These are phyloP conservation scores for Mrakia blollopis DNA, from an alignment of 768 basidiomycete genomes.

Conservation along the genomic window DNA sequence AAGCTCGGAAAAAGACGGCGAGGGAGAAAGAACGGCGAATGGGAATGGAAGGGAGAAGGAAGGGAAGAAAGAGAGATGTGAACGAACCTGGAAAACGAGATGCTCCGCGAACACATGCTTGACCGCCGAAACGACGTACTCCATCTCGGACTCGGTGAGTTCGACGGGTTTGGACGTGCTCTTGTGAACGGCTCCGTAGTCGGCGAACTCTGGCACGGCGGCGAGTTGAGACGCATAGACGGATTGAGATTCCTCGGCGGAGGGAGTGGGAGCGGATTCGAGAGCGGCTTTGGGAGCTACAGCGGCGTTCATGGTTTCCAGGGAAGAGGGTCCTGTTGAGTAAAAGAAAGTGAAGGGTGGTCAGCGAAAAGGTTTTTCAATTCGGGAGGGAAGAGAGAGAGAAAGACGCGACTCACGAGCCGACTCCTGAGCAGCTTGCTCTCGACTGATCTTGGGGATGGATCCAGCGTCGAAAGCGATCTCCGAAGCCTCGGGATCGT, in stretches of 20 bases:
- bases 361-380: background rate
- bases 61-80: background rate
- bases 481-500: conserved; percentile 64
- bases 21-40: background rate
- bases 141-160: conserved; percentile 93
- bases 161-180: conserved; percentile 73
- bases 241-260: conserved; percentile 81
- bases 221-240: conserved; percentile 78
- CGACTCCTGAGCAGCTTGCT: conserved; percentile 81
- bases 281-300: conserved; percentile 52
- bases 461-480: conserved; percentile 75
- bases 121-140: conserved; percentile 93
- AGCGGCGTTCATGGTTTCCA: conserved; percentile 75
- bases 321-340: conserved; percentile 65
- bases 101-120: conserved; percentile 96
- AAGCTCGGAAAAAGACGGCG: background rate
- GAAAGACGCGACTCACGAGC: conserved; percentile 58
- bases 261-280: conserved; percentile 59
- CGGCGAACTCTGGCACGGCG: conserved; percentile 76
- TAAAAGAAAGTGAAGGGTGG: background rate
- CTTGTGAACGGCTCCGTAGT: conserved; percentile 80
- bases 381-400: no score
- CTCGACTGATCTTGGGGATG: conserved; percentile 90
- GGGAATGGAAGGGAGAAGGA: background rate
- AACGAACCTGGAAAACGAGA: conserved; percentile 86